Base-by-base conservation (phyloP, 495 filamentous ascomycete species). In the Jackrogersella multiformis region DNA sequence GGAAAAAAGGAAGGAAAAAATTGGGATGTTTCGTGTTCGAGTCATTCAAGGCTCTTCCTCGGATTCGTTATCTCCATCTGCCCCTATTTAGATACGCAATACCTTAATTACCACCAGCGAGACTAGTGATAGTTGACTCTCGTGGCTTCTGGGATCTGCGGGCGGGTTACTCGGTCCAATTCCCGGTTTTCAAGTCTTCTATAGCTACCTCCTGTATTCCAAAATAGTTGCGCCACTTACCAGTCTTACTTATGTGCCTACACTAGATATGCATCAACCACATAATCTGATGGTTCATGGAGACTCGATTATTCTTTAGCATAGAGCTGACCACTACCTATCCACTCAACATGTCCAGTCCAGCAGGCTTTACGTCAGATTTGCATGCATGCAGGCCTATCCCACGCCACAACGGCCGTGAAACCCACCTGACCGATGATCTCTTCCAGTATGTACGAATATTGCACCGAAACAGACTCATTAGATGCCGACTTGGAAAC, bases 401-500 rank as follows among this genome's bases (percentile, higher is more conserved):
- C n/a, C 15, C 38, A 41, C 15, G 38, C 15, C 48, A 35, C 36
- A 44, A 15, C 48, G 58, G 56, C 30, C 21, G 38, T 54, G 38
- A 45, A 23, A 36, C 26, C 48, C 34, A 42, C 26, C 58, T 16
- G 34, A 45, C 58, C 39, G 48, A 36, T 36, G 12, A 36, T 35
- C 38, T 26, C 32, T 16, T 38, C 32, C 5, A n/a, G 15, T 60
- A 36, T 46, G 24, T 49, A 44, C 20, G 38, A 39, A 58, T 13
- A 58, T 46, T 58, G 36, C 16, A 35, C 39, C 55, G 44, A 58
- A 58, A 58, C 41, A 46, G 16, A 52, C 5, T 34, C 28, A 15
- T 5, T 16, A 16, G 23, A 30, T 3, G 16, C 16, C n/a, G 7
- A 5, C 41, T 20, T 35, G 48, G n/a, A 18, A 30, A 7, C 26